Conservation (phyloP, 495 filamentous ascomycete genomes). For the Podospora tetraspora region DNA sequence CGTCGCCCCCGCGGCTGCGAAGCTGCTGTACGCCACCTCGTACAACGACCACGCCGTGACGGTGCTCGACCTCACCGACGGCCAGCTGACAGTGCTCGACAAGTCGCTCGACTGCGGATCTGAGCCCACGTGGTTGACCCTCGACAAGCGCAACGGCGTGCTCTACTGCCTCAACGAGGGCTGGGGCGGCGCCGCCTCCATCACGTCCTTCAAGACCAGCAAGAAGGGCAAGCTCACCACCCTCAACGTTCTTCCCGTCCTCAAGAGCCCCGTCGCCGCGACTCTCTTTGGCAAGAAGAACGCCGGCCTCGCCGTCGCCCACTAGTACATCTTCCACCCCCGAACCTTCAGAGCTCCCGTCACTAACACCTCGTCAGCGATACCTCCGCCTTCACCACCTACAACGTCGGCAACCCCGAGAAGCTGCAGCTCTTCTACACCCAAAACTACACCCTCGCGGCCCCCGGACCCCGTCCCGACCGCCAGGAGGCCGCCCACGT, state of each 20-base stretch:
- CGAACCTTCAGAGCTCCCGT: slow-evolving; percentile 35
- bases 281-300: slow-evolving; percentile 39
- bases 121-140: slow-evolving; percentile 56
- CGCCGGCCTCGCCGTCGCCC: slow-evolving; percentile 40
- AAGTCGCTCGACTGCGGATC: slow-evolving; percentile 47
- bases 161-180: slow-evolving; percentile 62
- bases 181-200: slow-evolving; percentile 33
- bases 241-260: slow-evolving; percentile 42
- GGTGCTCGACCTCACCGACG: slow-evolving; percentile 42
- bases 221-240: slow-evolving; percentile 37
- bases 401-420: slow-evolving; percentile 23
- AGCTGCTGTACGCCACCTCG: slow-evolving; percentile 54
- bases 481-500: slow-evolving; percentile 66
- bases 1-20: slow-evolving; percentile 31
- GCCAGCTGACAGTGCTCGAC: slow-evolving; percentile 31
- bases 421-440: slow-evolving; percentile 36
- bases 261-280: slow-evolving; percentile 50
- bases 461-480: slow-evolving; percentile 42
- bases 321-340: slow-evolving; percentile 45
- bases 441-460: slow-evolving; percentile 45
- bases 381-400: slow-evolving; percentile 22
- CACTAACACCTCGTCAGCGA: slow-evolving; percentile 19
- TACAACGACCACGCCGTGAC: slow-evolving; percentile 54
- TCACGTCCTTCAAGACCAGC: slow-evolving; percentile 38
- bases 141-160: slow-evolving; percentile 40